Base-by-base conservation (phyloP, 1,284 basidiomycete genomes). In the Fomitopsis schrenkii region DNA sequence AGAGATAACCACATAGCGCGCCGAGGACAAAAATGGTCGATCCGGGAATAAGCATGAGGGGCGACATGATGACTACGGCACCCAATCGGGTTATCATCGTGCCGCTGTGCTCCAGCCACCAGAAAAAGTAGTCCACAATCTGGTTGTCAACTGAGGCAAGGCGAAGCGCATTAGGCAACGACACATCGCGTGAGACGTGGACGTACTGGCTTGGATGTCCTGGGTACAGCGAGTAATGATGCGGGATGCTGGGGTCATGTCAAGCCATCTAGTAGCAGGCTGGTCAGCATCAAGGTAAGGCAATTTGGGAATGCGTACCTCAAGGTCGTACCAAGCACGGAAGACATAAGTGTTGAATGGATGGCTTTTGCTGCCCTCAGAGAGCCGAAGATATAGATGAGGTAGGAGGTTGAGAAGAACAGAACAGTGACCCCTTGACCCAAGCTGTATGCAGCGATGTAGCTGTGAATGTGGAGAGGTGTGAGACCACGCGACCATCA, bases 181-280 rank as follows among this genome's bases (percentile, higher is more conserved):
- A 19, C 5, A 42, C n/a, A 48, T 3, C 22, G 12, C 12, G 38
- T 10, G 5, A 40, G 9, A 36, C 35, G 35, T 36, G 14, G 38
- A 40, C 33, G n/a, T 58, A 77, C 75, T 74, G 57, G 74, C 77
- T 71, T 74, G 72, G 7, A 85, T 83, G 66, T 86, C 85, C 57
- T 83, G 82, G 0, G 84, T 85, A 67, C 85, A 85, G 52, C 85
- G 78, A 48, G 80, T 74, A 58, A 86, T 80, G 66, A 86, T 79
- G 28, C 85, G 77, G 17, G 84, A 84, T 0, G 81, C 79, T 0
- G 85, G 85, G 1, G 83, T 85, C 5, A 73, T 76, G 65, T 87
- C 85, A 2, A 86, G 70, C 79, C 82, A 85, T 57, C 76, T 78
- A 42, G 33, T 30, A 10, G 5, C 6, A 3, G 26, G 14, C 52